Conservation (phyloP, 768 basidiomycete species). For the Dacryopinax primogenitus region DNA sequence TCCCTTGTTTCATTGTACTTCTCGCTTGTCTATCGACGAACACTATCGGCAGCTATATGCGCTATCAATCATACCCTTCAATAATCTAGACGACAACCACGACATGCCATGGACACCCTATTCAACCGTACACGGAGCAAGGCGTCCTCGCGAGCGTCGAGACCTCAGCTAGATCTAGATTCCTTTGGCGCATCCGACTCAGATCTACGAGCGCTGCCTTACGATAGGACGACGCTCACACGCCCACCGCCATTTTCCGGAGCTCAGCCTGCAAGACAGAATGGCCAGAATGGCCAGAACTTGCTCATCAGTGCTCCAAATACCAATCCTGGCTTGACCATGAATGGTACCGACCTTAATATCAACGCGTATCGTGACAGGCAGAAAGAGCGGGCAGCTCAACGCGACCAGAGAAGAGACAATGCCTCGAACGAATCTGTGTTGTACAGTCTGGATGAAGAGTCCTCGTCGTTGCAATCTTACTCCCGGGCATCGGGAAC, state of each 20-base stretch:
- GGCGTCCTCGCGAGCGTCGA: not conserved
- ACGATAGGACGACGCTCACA: not conserved
- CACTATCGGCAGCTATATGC: constrained; percentile 1
- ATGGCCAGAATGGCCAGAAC: constrained; percentile 20
- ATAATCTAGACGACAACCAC: not conserved
- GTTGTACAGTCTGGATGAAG: constrained; percentile 12
- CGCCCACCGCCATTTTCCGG: constrained; percentile 3
- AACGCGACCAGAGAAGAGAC: not conserved
- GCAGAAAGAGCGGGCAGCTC: constrained; percentile 6
- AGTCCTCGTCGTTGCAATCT: not conserved
- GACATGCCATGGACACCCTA: constrained; percentile 7
- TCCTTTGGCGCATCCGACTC: not conserved
- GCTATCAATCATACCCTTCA: constrained; percentile 1
- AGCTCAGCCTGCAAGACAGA: constrained; percentile 32
- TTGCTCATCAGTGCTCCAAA: constrained; percentile 59
- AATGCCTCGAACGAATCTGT: constrained; percentile 1
- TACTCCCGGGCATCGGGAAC: not conserved
- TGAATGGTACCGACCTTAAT: constrained; percentile 60
- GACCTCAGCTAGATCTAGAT: not conserved
- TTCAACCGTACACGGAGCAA: not conserved
- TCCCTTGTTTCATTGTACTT: not conserved
- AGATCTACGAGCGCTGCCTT: not conserved
- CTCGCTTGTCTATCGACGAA: not conserved
- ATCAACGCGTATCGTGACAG: constrained; percentile 31
- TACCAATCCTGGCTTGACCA: constrained; percentile 66